These are phyloP conservation scores for Saitozyma sp. DNA, from an alignment of 768 basidiomycete genomes.

Conservation along the genomic window DNA sequence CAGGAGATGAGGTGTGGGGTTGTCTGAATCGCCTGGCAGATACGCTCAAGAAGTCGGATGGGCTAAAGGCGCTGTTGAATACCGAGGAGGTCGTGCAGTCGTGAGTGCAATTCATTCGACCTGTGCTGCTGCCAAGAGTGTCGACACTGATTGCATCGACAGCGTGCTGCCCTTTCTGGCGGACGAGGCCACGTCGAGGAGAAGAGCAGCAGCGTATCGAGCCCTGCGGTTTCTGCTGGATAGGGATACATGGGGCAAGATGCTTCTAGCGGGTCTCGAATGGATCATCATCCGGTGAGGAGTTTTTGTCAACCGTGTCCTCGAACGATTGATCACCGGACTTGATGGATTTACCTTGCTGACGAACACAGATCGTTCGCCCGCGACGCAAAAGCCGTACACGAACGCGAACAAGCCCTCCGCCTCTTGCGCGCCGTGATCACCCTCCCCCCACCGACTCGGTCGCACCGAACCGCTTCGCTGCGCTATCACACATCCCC, in stretches of 20 bases:
- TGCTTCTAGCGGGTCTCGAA: slow-evolving; percentile 70
- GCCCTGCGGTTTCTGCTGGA: slow-evolving; percentile 81
- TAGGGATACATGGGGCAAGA: slow-evolving; percentile 64
- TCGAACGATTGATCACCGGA: neutral
- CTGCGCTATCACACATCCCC: neutral
- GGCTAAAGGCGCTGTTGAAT: slow-evolving; percentile 74
- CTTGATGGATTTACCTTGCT: slow-evolving; percentile 3
- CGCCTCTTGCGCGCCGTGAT: slow-evolving; percentile 82
- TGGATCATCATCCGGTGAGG: slow-evolving; percentile 84
- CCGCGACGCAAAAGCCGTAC: slow-evolving; percentile 71
- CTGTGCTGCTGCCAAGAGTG: neutral
- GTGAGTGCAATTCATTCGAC: slow-evolving; percentile 3
- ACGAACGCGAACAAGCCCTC: slow-evolving; percentile 86
- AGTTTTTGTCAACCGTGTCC: slow-evolving; percentile 23
- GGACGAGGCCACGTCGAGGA: slow-evolving; percentile 70
- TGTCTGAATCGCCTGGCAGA: slow-evolving; percentile 33
- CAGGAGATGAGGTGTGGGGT: slow-evolving; percentile 31
- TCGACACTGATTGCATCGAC: slow-evolving; percentile 16
- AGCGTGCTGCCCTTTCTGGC: slow-evolving; percentile 77
- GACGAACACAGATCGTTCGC: slow-evolving; percentile 65
- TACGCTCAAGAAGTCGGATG: slow-evolving; percentile 62
- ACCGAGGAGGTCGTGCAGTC: slow-evolving; percentile 62
- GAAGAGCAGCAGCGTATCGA: slow-evolving; percentile 79
- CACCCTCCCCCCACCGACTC: slow-evolving; percentile 60
- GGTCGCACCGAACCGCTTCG: neutral